Conservation (phyloP, 2,329 filamentous ascomycete genomes). For the Fonsecaea nubica region DNA sequence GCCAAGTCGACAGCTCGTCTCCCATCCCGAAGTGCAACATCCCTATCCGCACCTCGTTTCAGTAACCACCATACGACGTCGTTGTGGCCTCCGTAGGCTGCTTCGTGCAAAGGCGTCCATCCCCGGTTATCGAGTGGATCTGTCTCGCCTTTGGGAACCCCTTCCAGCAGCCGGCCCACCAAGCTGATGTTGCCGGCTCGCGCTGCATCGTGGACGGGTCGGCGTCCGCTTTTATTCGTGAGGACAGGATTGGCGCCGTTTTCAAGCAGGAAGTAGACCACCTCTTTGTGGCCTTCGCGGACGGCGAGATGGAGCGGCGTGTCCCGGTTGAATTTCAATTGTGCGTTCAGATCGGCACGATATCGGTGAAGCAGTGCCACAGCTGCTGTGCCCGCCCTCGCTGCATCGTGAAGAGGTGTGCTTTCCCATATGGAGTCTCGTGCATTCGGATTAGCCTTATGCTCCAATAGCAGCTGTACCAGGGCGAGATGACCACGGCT, state of each 20-base stretch:
- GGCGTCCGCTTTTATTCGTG: neutral
- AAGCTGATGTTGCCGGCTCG: neutral
- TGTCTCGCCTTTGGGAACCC: neutral
- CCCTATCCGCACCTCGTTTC: neutral
- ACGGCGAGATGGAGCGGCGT: constrained; percentile 1
- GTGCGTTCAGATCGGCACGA: neutral
- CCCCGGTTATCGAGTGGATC: neutral
- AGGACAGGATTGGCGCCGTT: neutral
- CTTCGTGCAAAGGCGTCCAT: neutral
- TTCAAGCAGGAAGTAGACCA: neutral
- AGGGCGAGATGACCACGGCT: neutral
- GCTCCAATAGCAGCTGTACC: constrained; percentile 2
- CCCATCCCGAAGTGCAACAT: neutral
- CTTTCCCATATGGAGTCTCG: neutral
- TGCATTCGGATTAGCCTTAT: neutral
- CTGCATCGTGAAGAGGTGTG: neutral
- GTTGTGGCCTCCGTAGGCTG: neutral
- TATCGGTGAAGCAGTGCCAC: constrained; percentile 2
- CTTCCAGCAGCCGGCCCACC: neutral
- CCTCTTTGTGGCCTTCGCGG: neutral
- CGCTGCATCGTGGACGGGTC: neutral
- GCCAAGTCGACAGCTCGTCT: constrained; percentile 1
- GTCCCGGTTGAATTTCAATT: neutral
- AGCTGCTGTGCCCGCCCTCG: neutral
- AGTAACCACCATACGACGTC: constrained; percentile 5